Evolutionary conservation across 2,329 filamentous ascomycete species (phyloP).

Genomic region (Colletotrichum magnum): DNA sequence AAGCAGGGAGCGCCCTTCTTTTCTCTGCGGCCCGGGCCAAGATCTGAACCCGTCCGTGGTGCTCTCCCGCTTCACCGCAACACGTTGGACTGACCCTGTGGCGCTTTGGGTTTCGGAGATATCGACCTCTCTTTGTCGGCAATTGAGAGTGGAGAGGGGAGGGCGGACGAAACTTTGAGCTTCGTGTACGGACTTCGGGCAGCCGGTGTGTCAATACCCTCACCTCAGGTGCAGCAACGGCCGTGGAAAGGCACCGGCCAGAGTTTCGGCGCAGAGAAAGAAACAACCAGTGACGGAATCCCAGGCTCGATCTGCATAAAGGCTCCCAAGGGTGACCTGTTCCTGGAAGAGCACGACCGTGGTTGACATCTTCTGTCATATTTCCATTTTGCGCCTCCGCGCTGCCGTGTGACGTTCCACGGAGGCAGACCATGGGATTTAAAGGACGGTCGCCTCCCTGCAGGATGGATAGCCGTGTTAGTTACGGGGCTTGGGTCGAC

Average conservation of each 20-base stretch:
- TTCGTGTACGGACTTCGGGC: not conserved
- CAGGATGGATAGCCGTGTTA: not conserved
- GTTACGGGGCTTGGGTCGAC: not conserved
- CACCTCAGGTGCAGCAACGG: too few species aligned
- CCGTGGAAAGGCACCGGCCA: not conserved
- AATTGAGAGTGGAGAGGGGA: not conserved
- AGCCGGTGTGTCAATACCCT: too few species aligned
- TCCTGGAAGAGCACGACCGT: not conserved
- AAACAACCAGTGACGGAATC: not conserved
- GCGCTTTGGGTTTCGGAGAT: constrained; percentile 24
- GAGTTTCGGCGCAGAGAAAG: not conserved
- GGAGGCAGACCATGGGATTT: constrained; percentile 11
- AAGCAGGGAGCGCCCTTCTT: not conserved
- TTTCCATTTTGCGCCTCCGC: not conserved
- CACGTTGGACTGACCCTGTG: constrained; percentile 4
- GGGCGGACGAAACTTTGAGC: not conserved
- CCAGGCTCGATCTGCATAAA: not conserved
- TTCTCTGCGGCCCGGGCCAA: constrained; percentile 8
- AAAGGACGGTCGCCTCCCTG: constrained; percentile 3
- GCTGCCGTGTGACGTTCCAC: not conserved
- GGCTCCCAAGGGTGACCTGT: not conserved
- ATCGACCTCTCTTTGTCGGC: not conserved
- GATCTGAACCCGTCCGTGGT: constrained; percentile 14
- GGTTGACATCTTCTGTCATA: not conserved
- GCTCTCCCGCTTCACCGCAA: constrained; percentile 4